Evolutionary conservation across 2,329 filamentous ascomycete genomes (phyloP), one percentile per base, ranked within the genome.

Genomic region (Rhexocercosporidium sp.): DNA sequence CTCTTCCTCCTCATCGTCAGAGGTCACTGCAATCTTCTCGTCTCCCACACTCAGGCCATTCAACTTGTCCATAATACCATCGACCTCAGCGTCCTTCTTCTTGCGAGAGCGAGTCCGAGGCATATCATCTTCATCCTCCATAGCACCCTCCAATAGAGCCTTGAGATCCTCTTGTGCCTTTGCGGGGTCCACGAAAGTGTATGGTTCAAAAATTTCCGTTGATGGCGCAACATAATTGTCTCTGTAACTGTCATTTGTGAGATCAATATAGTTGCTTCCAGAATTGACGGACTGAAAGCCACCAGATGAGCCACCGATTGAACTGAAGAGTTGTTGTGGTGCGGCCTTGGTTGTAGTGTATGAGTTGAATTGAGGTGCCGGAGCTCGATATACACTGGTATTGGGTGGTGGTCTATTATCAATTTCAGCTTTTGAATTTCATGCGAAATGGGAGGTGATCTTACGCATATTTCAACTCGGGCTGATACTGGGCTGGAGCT

Each of bases 91-190:
- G 57, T 76, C 66, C 62, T 77, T 72, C 51, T 79, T 80, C 60
- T 80, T 82, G 3, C 66, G 75, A 72, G 74, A 78, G 75, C 73
- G 75, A 39, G 75, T 80, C 74, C 71, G 77, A 67, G 74, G 79
- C 51, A 72, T 73, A 67, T 81, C 81, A 25, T 82, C 82, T 57
- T 91, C 88, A 16, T 92, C 91, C 62, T 94, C 91, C 79, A 95
- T 88, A 11, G 91, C 91, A 8, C 92, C 92, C 77, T 95, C 92
- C 1, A 96, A 83, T n/a, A 96, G 79, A 8, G 90, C 91, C 77
- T 96, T 96, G 70, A 96, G 84, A 72, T 95, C 92, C 56, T 90
- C 89, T 60, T 86, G 88, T 12, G 92, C 92, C 77, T 92, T 90
- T 66, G 83, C 82, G 0, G 90, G 87, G 71, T 94, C 91, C 6